phyloP scores from a whole-genome alignment of 2,329 filamentous ascomycete genomes.

The Aulographum hederae region DNA sequence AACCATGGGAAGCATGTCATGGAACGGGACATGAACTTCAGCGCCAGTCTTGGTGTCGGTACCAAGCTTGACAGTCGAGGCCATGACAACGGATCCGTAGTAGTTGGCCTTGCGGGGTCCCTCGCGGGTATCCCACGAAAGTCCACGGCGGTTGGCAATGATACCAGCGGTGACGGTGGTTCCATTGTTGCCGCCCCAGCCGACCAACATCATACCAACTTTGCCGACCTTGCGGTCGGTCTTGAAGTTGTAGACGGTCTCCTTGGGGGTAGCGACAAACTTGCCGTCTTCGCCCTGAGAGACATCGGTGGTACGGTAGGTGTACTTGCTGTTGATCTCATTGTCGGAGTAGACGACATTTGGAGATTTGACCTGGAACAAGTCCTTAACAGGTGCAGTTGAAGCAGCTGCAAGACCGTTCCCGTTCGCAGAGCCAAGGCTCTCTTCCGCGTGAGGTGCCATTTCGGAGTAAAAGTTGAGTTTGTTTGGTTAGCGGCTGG shows the following conservation, averaged over 20 bases:
- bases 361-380: constrained; percentile 80
- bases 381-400: constrained; percentile 29
- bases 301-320: constrained; percentile 85
- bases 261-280: constrained; percentile 67
- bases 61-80: constrained; percentile 91
- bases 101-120: constrained; percentile 78
- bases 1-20: constrained; percentile 85
- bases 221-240: constrained; percentile 85
- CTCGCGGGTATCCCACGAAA: constrained; percentile 89
- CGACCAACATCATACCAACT: constrained; percentile 92
- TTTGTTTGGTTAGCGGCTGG: constrained; percentile 7
- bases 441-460: constrained; percentile 80
- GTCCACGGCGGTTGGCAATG: constrained; percentile 74
- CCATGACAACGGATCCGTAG: constrained; percentile 95
- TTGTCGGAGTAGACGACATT: constrained; percentile 81
- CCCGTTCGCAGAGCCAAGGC: constrained; percentile 29
- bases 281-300: constrained; percentile 53
- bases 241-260: constrained; percentile 94
- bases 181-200: constrained; percentile 96
- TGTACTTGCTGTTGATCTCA: constrained; percentile 86
- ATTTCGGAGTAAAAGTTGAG: constrained; percentile 29
- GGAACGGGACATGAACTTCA: constrained; percentile 94
- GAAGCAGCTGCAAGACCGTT: constrained; percentile 26
- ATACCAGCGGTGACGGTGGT: constrained; percentile 94
- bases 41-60: constrained; percentile 64